These are phyloP conservation scores for Hypomyces rosellus DNA, from an alignment of 2,329 filamentous ascomycete genomes.

Conservation along the genomic window DNA sequence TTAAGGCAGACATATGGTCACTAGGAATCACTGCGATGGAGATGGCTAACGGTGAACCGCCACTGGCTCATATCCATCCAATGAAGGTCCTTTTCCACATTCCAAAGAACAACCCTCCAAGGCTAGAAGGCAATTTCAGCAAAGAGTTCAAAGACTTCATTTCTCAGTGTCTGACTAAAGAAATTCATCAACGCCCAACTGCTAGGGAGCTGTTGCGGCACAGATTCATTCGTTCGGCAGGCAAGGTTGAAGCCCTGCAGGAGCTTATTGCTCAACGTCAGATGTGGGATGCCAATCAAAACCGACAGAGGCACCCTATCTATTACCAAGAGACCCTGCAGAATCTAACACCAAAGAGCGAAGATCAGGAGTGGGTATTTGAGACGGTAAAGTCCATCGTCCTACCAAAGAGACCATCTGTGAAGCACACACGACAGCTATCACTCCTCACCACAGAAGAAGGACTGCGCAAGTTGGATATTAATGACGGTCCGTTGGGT, in stretches of 20 bases:
- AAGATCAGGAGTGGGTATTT: slow-evolving; percentile 89
- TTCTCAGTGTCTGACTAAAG: slow-evolving; percentile 83
- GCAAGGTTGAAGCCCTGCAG: slow-evolving; percentile 80
- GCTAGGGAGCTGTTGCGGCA: slow-evolving; percentile 85
- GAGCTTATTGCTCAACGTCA: slow-evolving; percentile 81
- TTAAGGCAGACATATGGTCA: slow-evolving; percentile 92
- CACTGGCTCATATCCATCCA: slow-evolving; percentile 75
- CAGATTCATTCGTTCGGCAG: slow-evolving; percentile 79
- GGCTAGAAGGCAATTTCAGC: slow-evolving; percentile 79
- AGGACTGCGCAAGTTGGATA: slow-evolving; percentile 52
- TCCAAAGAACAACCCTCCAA: slow-evolving; percentile 78
- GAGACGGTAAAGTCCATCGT: slow-evolving; percentile 78
- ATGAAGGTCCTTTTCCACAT: slow-evolving; percentile 94
- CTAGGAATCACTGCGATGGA: slow-evolving; percentile 89
- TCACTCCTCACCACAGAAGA: slow-evolving; percentile 54
- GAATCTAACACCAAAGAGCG: slow-evolving; percentile 58
- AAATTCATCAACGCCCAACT: slow-evolving; percentile 74
- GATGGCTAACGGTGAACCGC: slow-evolving; percentile 82
- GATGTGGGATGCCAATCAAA: slow-evolving; percentile 70
- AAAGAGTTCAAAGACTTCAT: slow-evolving; percentile 94
- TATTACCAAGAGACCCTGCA: slow-evolving; percentile 93
- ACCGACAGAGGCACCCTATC: slow-evolving; percentile 62
- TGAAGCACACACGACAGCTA: slow-evolving; percentile 48
- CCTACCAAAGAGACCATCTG: slow-evolving; percentile 42
- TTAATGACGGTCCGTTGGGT: slow-evolving; percentile 55